Percentiles rank a stretch among this genome's conserved stretches.
Evolutionary conservation across 345 rosid genomes (phyloP).

Genomic region (Eucalyptus pauciflora): DNA sequence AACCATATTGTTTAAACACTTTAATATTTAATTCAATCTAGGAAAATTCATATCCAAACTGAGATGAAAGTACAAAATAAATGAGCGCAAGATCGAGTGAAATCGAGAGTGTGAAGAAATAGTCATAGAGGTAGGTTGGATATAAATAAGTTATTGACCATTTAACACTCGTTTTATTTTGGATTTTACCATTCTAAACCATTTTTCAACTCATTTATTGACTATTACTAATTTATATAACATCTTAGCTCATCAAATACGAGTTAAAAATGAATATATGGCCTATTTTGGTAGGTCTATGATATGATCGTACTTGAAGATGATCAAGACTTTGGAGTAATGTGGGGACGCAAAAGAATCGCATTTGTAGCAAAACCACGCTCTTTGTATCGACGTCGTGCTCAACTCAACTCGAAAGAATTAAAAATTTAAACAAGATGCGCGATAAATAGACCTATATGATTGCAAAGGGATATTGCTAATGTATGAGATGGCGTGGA

Average conservation of each 20-base stretch:
- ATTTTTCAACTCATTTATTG: too few species aligned
- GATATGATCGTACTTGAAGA: background rate
- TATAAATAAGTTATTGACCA: background rate
- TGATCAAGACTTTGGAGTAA: background rate
- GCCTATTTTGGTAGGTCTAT: too few species aligned
- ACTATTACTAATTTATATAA: background rate
- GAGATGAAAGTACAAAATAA: too few species aligned
- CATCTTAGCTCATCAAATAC: background rate
- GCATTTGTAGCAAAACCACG: background rate
- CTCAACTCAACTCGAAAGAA: background rate
- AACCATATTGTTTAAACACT: too few species aligned
- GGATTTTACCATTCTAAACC: background rate
- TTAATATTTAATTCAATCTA: too few species aligned
- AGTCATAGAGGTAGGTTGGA: background rate
- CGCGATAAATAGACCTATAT: background rate
- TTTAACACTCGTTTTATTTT: background rate
- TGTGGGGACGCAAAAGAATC: accelerated
- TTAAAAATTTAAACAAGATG: background rate
- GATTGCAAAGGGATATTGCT: background rate
- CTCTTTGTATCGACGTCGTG: background rate
- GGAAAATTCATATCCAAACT: too few species aligned
- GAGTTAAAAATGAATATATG: too few species aligned
- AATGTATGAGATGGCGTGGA: background rate
- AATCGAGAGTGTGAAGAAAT: background rate
- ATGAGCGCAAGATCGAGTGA: background rate